A percentile compares a stretch with the other conserved stretches of the same genome.
These are phyloP conservation scores for Pseudogymnoascus pannorum DNA, from an alignment of 2,329 filamentous ascomycete genomes.

Conservation along the genomic window DNA sequence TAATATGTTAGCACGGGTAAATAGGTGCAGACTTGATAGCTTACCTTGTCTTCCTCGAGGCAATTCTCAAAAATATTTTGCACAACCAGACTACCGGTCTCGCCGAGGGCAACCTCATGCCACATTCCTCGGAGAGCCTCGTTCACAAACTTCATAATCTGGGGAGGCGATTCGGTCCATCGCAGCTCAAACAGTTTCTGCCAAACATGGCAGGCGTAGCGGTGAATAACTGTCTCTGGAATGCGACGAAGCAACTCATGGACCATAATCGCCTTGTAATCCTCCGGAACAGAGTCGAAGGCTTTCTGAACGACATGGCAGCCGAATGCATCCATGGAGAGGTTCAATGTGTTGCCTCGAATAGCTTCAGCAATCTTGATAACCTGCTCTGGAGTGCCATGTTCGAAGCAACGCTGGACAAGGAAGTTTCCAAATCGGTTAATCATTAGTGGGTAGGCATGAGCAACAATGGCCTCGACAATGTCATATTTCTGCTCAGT, in stretches of 20 bases:
- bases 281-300: conserved; percentile 93
- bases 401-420: conserved; percentile 97
- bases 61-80: conserved; percentile 99
- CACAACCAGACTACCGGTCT: conserved; percentile 95
- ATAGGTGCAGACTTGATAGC: conserved; percentile 19
- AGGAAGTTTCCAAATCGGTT: conserved; percentile 98
- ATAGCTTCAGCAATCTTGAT: conserved; percentile 92
- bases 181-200: conserved; percentile 98
- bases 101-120: conserved; percentile 94
- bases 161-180: conserved; percentile 88
- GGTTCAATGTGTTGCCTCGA: conserved; percentile 82
- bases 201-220: conserved; percentile 98
- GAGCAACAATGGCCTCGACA: conserved; percentile 88
- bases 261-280: conserved; percentile 99
- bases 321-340: conserved; percentile 98
- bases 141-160: conserved; percentile 98
- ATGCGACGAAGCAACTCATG: conserved; percentile 91
- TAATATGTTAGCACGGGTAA: conserved; percentile 13
- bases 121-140: conserved; percentile 93
- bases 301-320: conserved; percentile 98
- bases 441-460: conserved; percentile 93
- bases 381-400: conserved; percentile 90
- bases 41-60: conserved; percentile 93
- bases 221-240: conserved; percentile 94
- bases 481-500: conserved; percentile 95